phyloP scores from a whole-genome alignment of 306 rosid species.

The Adenanthera pavonina region DNA sequence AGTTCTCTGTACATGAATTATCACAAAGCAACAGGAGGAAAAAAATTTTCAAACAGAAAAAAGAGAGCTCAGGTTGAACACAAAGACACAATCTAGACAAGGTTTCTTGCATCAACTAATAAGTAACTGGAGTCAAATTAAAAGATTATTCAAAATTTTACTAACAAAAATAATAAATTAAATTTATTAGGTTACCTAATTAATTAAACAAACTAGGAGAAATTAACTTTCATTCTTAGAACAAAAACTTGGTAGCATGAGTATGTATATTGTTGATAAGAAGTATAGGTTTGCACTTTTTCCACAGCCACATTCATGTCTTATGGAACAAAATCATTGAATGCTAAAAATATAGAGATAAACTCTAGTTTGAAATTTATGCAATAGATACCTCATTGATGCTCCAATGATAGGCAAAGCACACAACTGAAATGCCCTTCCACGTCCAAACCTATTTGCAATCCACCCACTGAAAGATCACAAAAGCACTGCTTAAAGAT shows the following conservation, averaged over 20 bases:
- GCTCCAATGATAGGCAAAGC: no score
- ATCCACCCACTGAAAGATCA: conserved; percentile 34
- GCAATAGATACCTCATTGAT: no score
- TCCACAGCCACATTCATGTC: neutral
- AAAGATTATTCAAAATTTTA: neutral
- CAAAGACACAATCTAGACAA: neutral
- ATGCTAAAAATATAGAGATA: no score
- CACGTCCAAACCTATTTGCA: no score
- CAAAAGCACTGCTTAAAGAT: conserved; percentile 79
- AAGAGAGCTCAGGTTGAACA: conserved; percentile 22
- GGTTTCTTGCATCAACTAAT: neutral
- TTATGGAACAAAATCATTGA: no score
- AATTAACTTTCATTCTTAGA: neutral
- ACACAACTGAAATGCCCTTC: no score
- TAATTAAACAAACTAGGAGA: neutral
- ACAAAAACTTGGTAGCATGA: neutral
- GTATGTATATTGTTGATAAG: neutral
- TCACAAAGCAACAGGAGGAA: neutral
- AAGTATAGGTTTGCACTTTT: conserved; percentile 5
- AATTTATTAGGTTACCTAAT: neutral
- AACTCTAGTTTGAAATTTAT: no score
- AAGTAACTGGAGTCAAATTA: neutral
- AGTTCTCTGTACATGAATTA: no score
- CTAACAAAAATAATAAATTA: neutral
- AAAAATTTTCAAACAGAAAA: neutral